Evolutionary conservation across 768 basidiomycete genomes (phyloP), one percentile per base, ranked within the genome.

Genomic region (Plicaturopsis crispa): DNA sequence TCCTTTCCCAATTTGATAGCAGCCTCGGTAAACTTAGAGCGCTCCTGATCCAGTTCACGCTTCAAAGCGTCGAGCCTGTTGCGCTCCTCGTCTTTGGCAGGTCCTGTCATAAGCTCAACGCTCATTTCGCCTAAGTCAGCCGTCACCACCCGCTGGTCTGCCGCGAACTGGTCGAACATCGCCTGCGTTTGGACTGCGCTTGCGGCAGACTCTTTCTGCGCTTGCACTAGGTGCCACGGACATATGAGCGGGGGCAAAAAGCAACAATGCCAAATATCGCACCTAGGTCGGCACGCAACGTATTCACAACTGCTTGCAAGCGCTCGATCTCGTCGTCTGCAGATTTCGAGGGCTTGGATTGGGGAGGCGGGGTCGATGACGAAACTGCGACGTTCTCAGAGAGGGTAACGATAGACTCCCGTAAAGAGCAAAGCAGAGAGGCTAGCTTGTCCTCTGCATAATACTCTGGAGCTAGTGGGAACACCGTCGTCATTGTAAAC

Each of bases 1-100:
- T 88, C 84, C 47, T 72, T 70, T 1, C 76, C 76, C 18, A 89
- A 60, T 41, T 66, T 69, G 14, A 83, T 59, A 10, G 79, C 68
- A 16, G 79, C 79, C 43, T 78, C 74, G 0, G 77, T 75, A 45
- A 84, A 76, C 42, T 74, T 74, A 37, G 62, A 62, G 7, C 80
- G 71, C 46, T 89, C 84, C 13, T 69, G 61, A 35, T 86, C 78
- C 4, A 89, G 73, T 31, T 80, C 72, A 37, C 56, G 59, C 49
- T 61, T 67, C 37, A 78, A 65, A 13, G 53, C 61, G 21, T 75
- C 72, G 22, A 86, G 53, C 20, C 69, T 64, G 35, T 73, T 67
- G 26, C 61, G 67, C 49, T 80, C 75, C 24, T 69, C 67, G 43
- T 84, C 77, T 38, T 58, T 51, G 36, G 66, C 62, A 12, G 78